phyloP scores from a whole-genome alignment of 2,329 filamentous ascomycete species.

The Venturia pyrina region DNA sequence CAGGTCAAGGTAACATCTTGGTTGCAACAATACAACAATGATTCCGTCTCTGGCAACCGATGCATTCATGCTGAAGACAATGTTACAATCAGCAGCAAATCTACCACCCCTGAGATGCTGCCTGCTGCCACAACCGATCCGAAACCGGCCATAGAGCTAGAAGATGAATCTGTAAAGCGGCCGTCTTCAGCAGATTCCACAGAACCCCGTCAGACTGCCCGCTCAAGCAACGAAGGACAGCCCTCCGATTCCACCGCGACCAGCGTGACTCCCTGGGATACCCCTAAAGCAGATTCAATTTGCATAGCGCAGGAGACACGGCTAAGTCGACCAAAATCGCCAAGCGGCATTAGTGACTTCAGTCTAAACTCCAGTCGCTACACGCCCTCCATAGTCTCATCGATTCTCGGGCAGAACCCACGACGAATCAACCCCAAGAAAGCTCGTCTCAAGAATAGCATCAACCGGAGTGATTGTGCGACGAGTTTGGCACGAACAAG shows the following conservation, averaged over 20 bases:
- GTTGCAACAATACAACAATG: background rate
- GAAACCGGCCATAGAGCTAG: background rate
- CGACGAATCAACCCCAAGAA: background rate
- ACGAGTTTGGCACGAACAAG: background rate
- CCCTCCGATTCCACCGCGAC: background rate
- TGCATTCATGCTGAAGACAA: background rate
- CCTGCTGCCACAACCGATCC: background rate
- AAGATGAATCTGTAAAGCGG: background rate
- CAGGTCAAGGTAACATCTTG: background rate
- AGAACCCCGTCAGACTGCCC: background rate
- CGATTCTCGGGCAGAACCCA: background rate
- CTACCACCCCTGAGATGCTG: background rate
- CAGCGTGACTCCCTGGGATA: background rate
- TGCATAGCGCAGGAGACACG: background rate
- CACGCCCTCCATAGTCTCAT: background rate
- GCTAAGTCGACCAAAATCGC: background rate
- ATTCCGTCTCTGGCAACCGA: background rate
- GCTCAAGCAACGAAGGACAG: background rate
- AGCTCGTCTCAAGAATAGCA: background rate
- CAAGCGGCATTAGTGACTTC: background rate
- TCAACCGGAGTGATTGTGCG: background rate
- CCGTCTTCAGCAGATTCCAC: background rate
- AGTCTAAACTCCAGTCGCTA: background rate
- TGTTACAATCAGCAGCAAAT: background rate
- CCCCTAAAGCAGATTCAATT: background rate